Conservation (phyloP, 352 stramenopile species). For the Thalassiosira hispida region DNA sequence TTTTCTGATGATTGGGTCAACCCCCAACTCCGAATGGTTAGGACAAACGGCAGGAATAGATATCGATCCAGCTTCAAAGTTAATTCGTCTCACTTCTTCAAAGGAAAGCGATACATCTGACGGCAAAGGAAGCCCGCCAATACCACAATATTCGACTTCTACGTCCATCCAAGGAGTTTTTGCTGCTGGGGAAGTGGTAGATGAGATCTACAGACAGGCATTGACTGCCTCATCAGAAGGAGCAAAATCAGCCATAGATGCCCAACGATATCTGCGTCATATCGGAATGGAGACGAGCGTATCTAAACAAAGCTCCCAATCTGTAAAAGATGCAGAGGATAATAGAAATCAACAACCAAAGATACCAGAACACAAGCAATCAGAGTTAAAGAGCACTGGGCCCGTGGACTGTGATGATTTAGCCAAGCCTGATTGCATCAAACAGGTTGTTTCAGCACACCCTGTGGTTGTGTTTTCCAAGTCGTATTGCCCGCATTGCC, state of each 20-base stretch:
- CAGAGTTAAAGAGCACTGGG: conserved; percentile 4
- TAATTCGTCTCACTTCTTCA: conserved; percentile 31
- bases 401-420: conserved; percentile 61
- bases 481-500: conserved; percentile 90
- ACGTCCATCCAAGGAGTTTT: conserved; percentile 65
- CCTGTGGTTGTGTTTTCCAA: conserved; percentile 92
- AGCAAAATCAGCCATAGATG: conserved; percentile 70
- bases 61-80: conserved; percentile 31
- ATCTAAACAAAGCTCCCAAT: conserved; percentile 25
- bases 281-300: conserved; percentile 5
- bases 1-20: conserved; percentile 75
- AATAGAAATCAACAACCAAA: not conserved
- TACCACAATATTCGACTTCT: conserved; percentile 27
- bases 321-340: conserved; percentile 14
- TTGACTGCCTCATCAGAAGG: conserved; percentile 60
- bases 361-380: conserved; percentile 8
- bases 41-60: conserved; percentile 32
- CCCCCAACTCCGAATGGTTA: conserved; percentile 60
- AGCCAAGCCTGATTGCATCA: conserved; percentile 60
- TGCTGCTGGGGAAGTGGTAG: conserved; percentile 62
- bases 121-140: not conserved
- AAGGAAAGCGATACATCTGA: not conserved
- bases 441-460: conserved; percentile 64
- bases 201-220: conserved; percentile 61
- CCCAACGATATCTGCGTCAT: conserved; percentile 52